Evolutionary conservation across 2,329 filamentous ascomycete species (phyloP), one percentile per base, ranked within the genome.

Genomic region (Macrophomina pseudophaseolina): DNA sequence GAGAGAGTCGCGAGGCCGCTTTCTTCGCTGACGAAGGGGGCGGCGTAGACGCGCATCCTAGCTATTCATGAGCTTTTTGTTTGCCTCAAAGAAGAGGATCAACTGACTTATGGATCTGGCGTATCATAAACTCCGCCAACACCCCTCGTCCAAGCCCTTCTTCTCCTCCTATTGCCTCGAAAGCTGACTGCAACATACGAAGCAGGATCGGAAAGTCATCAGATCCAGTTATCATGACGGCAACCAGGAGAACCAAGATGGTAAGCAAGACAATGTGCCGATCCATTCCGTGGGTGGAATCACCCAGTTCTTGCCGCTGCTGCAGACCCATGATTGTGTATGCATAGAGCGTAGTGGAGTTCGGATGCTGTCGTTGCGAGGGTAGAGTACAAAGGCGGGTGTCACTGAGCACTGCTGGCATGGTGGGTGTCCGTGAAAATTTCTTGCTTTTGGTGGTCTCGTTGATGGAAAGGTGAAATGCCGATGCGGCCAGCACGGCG

Each of bases 11-110:
- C 9, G 18, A 51, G 9, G 18, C 48, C 23, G 23, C 14, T 51
- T 51, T 51, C 48, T 23, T 51, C 48, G 23, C 48, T 51, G 23
- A 51, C 9, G 48, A 51, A 51, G 0, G 48, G 48, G 0, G 48
- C 48, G 48, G 48, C 48, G 48, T 51, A 51, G 23, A 51, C 23
- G 48, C 23, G 18, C 48, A 51, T 51, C 48, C 48, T 51, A 14
- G 18, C 12, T 51, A 11, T 12, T 12, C 16, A 16, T n/a, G 1
- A 44, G 16, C 11, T 44, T 38, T 48, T 48, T 12, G 3, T 4
- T 48, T 48, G 44, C 18, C 7, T 51, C 28, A 5, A 4, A 1
- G 23, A 4, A 1, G 23, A 7, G 3, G 18, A 28, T 44, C 9
- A 44, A 30, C 48, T 32, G 28, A 51, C 48, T 32, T 51, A 23